These are phyloP conservation scores for Erythrophleum fordii DNA, from an alignment of 306 rosid species.

Conservation along the genomic window DNA sequence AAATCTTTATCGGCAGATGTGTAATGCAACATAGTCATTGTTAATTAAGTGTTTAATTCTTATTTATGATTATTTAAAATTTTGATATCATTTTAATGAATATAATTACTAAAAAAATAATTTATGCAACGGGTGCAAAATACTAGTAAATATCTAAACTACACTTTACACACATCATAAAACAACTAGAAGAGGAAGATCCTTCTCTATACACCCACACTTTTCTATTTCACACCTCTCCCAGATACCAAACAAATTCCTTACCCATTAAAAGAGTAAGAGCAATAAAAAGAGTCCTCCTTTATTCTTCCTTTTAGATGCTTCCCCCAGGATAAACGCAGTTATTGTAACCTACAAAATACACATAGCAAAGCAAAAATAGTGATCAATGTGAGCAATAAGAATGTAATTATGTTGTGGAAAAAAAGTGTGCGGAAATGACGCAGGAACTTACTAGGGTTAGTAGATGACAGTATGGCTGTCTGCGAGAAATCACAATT, in stretches of 20 bases:
- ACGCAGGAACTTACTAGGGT: slow-evolving; percentile 65
- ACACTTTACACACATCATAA: not conserved
- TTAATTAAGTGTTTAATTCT: no score
- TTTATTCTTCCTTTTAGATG: not conserved
- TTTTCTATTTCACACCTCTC: not conserved
- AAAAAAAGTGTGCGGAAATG: not conserved
- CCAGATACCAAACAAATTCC: slow-evolving; percentile 24
- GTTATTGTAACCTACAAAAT: slow-evolving; percentile 65
- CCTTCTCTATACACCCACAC: slow-evolving; percentile 28
- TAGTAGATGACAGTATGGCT: slow-evolving; percentile 67
- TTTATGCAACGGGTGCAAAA: no score
- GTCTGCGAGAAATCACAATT: slow-evolving; percentile 81
- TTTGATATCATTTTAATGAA: no score
- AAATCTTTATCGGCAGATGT: no score
- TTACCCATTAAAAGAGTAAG: slow-evolving; percentile 35
- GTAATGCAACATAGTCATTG: no score
- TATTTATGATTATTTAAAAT: no score
- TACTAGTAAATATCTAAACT: no score
- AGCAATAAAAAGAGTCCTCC: slow-evolving; percentile 25
- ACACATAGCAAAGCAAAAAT: not conserved
- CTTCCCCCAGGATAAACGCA: slow-evolving; percentile 43
- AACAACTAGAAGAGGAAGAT: slow-evolving; percentile 10
- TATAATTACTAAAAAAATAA: no score
- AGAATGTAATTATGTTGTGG: not conserved
- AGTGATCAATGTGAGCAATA: not conserved